Conservation (phyloP, 176 grass and related monocot genomes). For the Miscanthus lutarioriparius region DNA sequence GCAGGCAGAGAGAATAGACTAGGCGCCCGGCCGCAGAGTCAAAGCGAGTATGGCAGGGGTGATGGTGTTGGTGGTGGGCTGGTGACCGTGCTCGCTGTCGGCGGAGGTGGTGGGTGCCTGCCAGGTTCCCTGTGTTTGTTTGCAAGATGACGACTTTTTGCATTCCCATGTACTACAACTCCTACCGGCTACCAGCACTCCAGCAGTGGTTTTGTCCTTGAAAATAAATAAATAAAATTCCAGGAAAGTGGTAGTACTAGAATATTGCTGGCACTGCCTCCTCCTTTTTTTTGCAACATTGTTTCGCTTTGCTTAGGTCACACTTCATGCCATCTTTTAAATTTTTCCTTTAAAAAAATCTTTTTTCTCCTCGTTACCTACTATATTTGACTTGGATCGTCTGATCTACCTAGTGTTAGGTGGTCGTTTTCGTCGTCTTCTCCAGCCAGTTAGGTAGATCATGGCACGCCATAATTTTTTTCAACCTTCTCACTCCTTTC, state of each 20-base stretch:
- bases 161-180: neutral
- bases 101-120: slow-evolving; percentile 16
- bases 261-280: neutral
- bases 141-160: neutral
- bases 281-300: neutral
- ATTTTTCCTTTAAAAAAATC: neutral
- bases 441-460: slow-evolving; percentile 1
- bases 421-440: neutral
- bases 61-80: neutral
- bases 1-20: neutral
- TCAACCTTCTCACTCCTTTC: neutral
- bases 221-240: neutral
- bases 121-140: neutral
- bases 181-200: neutral
- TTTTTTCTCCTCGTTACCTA: neutral
- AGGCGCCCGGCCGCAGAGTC: neutral
- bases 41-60: neutral
- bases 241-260: neutral
- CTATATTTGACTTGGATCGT: neutral
- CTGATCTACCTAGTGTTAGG: neutral
- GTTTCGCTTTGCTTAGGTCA: neutral
- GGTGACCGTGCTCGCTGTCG: slow-evolving; percentile 18
- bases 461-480: neutral
- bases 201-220: neutral
- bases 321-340: neutral